Evolutionary conservation across 768 basidiomycete genomes (phyloP), one percentile per base, ranked within the genome.

Genomic region (Rhodosporidiobolus sp.): DNA sequence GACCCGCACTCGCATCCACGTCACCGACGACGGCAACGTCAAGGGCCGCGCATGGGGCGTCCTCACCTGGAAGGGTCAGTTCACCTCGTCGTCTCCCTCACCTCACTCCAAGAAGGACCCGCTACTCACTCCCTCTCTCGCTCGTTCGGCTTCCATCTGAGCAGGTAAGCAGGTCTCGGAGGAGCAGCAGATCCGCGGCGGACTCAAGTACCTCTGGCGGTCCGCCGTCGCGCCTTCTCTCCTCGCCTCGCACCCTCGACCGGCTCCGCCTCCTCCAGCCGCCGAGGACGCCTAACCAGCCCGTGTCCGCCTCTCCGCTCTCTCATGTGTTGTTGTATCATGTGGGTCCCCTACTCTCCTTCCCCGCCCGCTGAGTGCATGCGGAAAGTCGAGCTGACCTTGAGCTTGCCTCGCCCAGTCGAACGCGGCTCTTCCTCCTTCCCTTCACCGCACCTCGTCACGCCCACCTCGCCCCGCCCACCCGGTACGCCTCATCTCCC

Each of bases 101-200:
- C 38, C 20, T 24, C 20, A 8, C 4, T 16, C 19, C n/a, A n/a
- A n/a, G 8, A 16, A 7, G 20, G 48, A 30, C 4, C 9, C 3
- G 34, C 10, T 16, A 16, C 26, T 4, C 43, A 28, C n/a, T 4
- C 26, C 2, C 53, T 26, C 59, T 9, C 52, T n/a, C 3, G 9
- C 30, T 28, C 38, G 22, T n/a, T 26, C 34, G 32, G 32, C 28
- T 48, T 28, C 61, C 2, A 30, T 10, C 28, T 5, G 43, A 30
- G 53, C 58, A n/a, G 58, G 72, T 34, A 69, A 73, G 54, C 63
- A 63, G 4, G 59, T 64, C 14, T 67, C 68, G 56, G 69, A 71
- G 48, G 56, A 45, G 30, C 67, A 75, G 54, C 65, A 28, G 3
- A 48, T 74, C 56, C 45, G 45, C 22, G 64, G 65, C 35, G 73